These are phyloP conservation scores for Euphrasia confusa DNA, from an alignment of 257 asterid species.

Conservation along the genomic window DNA sequence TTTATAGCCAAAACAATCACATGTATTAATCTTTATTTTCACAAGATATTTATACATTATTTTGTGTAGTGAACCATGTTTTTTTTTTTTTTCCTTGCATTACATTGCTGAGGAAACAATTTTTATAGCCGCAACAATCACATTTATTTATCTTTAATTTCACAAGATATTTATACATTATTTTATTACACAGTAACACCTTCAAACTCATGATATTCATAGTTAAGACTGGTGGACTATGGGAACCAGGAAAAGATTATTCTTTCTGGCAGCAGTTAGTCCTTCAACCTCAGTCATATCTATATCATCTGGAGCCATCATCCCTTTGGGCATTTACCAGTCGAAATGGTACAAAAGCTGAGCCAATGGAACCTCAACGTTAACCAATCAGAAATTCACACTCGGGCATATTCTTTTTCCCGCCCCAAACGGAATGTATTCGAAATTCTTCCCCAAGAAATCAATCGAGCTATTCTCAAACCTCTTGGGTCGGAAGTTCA, in stretches of 20 bases:
- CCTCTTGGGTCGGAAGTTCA: constrained; percentile 24
- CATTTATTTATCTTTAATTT: too few species aligned
- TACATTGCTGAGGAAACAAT: too few species aligned
- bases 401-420: constrained; percentile 36
- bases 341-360: constrained; percentile 30
- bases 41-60: too few species aligned
- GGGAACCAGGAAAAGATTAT: constrained; percentile 15
- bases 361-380: constrained; percentile 25
- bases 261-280: constrained; percentile 21
- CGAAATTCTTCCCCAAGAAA: constrained; percentile 23
- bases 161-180: too few species aligned
- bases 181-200: too few species aligned
- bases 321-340: constrained; percentile 27
- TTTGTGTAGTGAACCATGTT: too few species aligned
- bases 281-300: constrained; percentile 30
- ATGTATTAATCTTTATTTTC: too few species aligned
- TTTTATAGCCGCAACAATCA: too few species aligned
- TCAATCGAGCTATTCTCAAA: constrained; percentile 25
- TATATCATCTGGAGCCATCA: constrained; percentile 1
- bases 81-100: too few species aligned
- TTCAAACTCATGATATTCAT: too few species aligned
- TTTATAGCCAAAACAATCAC: too few species aligned
- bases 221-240: neutral
- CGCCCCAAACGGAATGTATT: constrained; percentile 32
- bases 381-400: constrained; percentile 22